phyloP scores from a whole-genome alignment of 2,329 filamentous ascomycete genomes.

The Metarhizium robertsii region DNA sequence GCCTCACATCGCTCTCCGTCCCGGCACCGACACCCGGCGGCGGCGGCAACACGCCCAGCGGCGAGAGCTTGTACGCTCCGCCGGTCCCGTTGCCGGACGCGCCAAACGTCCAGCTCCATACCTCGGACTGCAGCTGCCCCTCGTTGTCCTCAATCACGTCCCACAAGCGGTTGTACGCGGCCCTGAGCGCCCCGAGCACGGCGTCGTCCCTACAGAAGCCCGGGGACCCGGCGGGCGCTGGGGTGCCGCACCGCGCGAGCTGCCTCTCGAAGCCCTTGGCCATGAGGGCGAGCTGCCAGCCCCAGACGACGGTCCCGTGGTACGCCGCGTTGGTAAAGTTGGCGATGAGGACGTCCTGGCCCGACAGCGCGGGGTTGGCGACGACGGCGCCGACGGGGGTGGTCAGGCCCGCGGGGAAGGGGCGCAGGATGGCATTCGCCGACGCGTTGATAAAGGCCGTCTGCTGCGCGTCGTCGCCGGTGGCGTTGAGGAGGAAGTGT shows the following conservation, averaged over 20 bases:
- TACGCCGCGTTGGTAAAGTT: slow-evolving; percentile 48
- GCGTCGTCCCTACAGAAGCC: slow-evolving; percentile 39
- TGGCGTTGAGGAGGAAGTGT: slow-evolving; percentile 51
- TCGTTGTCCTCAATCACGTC: slow-evolving; percentile 48
- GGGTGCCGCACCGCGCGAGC: slow-evolving; percentile 36
- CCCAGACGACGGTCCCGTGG: slow-evolving; percentile 57
- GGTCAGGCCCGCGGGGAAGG: slow-evolving; percentile 40
- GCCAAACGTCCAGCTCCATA: slow-evolving; percentile 47
- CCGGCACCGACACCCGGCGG: slow-evolving; percentile 5
- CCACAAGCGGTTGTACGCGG: slow-evolving; percentile 33
- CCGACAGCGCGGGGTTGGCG: slow-evolving; percentile 26
- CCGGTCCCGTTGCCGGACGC: background rate
- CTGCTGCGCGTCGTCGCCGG: slow-evolving; percentile 30
- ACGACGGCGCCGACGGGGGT: too few species aligned
- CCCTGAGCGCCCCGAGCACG: slow-evolving; percentile 20
- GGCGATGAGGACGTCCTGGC: slow-evolving; percentile 32
- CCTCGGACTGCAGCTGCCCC: slow-evolving; percentile 29
- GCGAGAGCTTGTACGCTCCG: slow-evolving; percentile 12
- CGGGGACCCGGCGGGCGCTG: slow-evolving; percentile 16
- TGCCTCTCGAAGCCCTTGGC: slow-evolving; percentile 49
- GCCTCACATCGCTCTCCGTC: slow-evolving; percentile 8
- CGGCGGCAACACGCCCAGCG: slow-evolving; percentile 11
- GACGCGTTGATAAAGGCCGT: slow-evolving; percentile 35
- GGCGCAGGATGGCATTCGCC: slow-evolving; percentile 44
- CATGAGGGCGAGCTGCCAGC: slow-evolving; percentile 57